These are phyloP conservation scores for Helotiales sp. DNA, from an alignment of 2,329 filamentous ascomycete species.

Conservation along the genomic window DNA sequence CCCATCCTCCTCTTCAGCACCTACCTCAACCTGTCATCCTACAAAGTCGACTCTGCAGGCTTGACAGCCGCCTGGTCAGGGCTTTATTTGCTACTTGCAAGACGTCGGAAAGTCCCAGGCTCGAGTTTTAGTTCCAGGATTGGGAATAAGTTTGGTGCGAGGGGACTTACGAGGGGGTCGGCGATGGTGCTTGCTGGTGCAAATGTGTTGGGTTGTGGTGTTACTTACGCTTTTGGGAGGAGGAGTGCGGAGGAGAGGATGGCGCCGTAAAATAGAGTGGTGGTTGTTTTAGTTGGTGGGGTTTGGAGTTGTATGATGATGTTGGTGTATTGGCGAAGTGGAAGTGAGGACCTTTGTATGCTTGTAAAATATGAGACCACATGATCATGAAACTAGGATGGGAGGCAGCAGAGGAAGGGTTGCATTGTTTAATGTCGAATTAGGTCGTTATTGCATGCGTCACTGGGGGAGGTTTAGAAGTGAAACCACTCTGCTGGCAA, in stretches of 20 bases:
- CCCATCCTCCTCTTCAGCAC: conserved; percentile 68
- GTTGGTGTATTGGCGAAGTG: background rate
- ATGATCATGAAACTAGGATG: conserved; percentile 16
- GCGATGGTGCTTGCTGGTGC: conserved; percentile 55
- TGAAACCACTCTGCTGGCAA: no score
- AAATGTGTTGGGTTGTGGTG: conserved; percentile 56
- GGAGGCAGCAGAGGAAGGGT: background rate
- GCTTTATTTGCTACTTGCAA: conserved; percentile 66
- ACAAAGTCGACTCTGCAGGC: conserved; percentile 66
- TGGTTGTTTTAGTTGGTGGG: background rate
- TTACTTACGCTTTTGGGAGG: conserved; percentile 53
- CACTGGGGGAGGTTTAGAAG: background rate
- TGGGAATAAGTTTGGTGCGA: conserved; percentile 52
- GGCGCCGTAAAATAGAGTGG: background rate
- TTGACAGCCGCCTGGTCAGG: conserved; percentile 69
- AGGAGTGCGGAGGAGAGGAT: conserved; percentile 12
- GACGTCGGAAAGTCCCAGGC: conserved; percentile 52
- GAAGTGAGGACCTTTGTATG: background rate
- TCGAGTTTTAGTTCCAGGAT: conserved; percentile 44
- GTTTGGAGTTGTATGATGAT: background rate
- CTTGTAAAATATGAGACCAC: conserved; percentile 21
- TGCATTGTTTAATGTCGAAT: background rate
- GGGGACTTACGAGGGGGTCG: conserved; percentile 56
- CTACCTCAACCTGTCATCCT: conserved; percentile 67
- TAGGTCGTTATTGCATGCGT: background rate